A percentile compares a stretch with the other conserved stretches of the same genome.
Evolutionary conservation across 768 basidiomycete genomes (phyloP).

Genomic region (Panellus pusillus): DNA sequence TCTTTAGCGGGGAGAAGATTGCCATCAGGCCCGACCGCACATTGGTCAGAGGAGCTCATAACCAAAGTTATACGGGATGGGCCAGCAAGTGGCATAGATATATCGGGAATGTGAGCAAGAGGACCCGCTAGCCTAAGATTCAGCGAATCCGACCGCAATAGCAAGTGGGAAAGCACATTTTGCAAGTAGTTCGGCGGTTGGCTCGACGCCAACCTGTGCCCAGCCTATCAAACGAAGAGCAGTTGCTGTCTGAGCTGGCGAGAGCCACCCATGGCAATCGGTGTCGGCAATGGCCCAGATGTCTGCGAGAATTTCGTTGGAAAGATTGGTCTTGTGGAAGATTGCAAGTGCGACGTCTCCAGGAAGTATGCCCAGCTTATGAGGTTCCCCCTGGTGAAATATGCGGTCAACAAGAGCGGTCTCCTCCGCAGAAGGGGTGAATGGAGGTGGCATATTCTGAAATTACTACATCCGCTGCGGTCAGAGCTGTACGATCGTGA

Average conservation of each 20-base stretch:
- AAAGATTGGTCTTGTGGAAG: slow-evolving; percentile 47
- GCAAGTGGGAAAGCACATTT: slow-evolving; percentile 35
- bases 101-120: slow-evolving; percentile 40
- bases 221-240: slow-evolving; percentile 57
- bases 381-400: slow-evolving; percentile 37
- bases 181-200: slow-evolving; percentile 35
- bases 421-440: slow-evolving; percentile 28
- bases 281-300: slow-evolving; percentile 58
- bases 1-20: no score
- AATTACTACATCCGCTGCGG: slow-evolving; percentile 9
- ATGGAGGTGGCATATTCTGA: neutral
- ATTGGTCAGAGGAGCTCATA: no score
- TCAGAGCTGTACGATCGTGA: slow-evolving; percentile 7
- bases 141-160: neutral
- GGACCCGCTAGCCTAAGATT: slow-evolving; percentile 40
- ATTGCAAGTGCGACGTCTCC: slow-evolving; percentile 52
- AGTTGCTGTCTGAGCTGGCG: slow-evolving; percentile 15
- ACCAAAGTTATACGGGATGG: no score
- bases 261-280: slow-evolving; percentile 50
- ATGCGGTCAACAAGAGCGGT: slow-evolving; percentile 31
- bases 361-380: slow-evolving; percentile 43
- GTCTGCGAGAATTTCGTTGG: slow-evolving; percentile 35
- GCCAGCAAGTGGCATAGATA: slow-evolving; percentile 13
- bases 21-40: no score
- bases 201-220: slow-evolving; percentile 43